Evolutionary conservation across 139 green algal species (phyloP), one percentile per base, ranked within the genome.

Genomic region (Chlorella sp.): DNA sequence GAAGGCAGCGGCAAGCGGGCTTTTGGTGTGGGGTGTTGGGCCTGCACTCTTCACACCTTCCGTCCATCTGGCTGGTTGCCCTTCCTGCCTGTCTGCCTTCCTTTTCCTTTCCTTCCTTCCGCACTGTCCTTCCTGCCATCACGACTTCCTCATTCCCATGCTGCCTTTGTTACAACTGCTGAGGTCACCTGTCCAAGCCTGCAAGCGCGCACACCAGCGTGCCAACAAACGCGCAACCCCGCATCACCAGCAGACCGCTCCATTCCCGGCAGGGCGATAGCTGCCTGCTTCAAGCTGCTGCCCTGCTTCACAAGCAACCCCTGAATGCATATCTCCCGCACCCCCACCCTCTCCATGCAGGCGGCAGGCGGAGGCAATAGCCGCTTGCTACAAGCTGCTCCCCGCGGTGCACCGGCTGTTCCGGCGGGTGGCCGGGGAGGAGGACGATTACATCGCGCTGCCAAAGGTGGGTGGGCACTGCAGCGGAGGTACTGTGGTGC

Each of bases 391-490:
- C 92, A 92, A 91, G 32, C 89, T 99, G 66, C 90, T 98, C 82
- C 73, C 93, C 0, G 88, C 94, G 15, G 96, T 99, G 61, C 97
- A 98, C 85, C 96, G 95, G 18, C 91, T 99, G 9, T 99, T 96
- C 96, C 92, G 92, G 84, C 94, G 93, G 39, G 94, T 98, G 12
- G 26, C 60, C 11, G 91, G 91, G 3, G 97, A 99, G 92, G 95
- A 95, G 82, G 96, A 98, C 85, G 97, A 99, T 87, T 98, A 98
- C 93, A 98, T 98, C 80, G 93, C 93, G 40, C 95, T 96, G 91
- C 96, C 97, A 81, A 98, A 98, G 91, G 90, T 90, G 36, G 91
- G 90, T 90, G 36, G 3, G 37, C 42, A 30, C 14, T 16, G 64
- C 0, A 77, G 32, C 2, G 71, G n/a, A 19, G 22, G 19, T 3